Base-by-base conservation (phyloP, 257 asterid species). In the Thymus quinquecostatus region DNA sequence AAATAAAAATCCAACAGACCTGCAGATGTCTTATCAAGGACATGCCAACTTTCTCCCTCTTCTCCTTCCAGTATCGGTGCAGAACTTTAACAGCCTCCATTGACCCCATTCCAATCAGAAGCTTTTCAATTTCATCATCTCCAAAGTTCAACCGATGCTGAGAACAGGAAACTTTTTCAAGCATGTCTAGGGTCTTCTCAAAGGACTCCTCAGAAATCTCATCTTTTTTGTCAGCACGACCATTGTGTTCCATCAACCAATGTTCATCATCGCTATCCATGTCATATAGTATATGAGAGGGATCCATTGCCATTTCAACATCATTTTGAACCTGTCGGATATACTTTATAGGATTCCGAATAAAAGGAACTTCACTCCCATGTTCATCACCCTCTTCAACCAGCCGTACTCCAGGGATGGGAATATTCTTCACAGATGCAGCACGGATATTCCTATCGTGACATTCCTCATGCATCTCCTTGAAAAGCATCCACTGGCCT, bases 381-480 rank as follows among this genome's bases (percentile, higher is more conserved):
- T 50, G 59, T 68, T 84, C 91, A 65, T 86, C 91, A 71, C 65
- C 69, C 73, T 88, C 93, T 70, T 89, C 97, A 33, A 89, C 83
- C 80, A 79, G 76, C 5, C 87, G 83, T 41, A 94, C 99, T 67
- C 97, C 97, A 54, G 97, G 99, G 44, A 94, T 94, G n/a, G 97
- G 97, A 33, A 94, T 94, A 65, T 89, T 88, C 81, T 86, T 91
- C 78, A 89, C 95, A 60, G 96, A 85, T 70, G 99, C 99, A 77
- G 99, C 99, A 75, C 96, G 97, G 32, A 94, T 88, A 76, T 94
- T 94, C 59, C 97, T 82, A 75, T 94, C 91, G 75, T 84, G 79
- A 77, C 99, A 91, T 84, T 91, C 97, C 82, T 91, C 99, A 45
- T 91, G 84, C 86, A 94, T 82, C 90, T 91, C 99, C 88, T 91